A percentile compares a stretch with the other conserved stretches of the same genome.
These are phyloP conservation scores for Davidsoniella australis DNA, from an alignment of 2,329 filamentous ascomycete species.

Conservation along the genomic window DNA sequence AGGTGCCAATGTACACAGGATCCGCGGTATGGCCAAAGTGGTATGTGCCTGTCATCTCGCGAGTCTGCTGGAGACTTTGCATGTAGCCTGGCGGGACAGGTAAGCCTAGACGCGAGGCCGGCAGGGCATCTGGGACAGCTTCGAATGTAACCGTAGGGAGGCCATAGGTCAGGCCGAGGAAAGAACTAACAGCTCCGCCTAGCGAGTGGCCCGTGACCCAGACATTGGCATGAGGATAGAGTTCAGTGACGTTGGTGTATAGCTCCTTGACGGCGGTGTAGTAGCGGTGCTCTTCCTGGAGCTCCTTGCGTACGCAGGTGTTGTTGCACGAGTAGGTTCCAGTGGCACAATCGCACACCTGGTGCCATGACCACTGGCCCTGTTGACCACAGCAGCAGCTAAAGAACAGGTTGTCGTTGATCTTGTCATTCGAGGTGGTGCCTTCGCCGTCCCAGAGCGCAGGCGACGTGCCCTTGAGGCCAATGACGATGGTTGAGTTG, in stretches of 20 bases:
- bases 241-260: conserved; percentile 76
- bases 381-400: conserved; percentile 95
- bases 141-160: conserved; percentile 85
- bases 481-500: conserved; percentile 79
- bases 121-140: conserved; percentile 77
- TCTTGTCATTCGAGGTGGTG: conserved; percentile 91
- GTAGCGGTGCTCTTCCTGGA: conserved; percentile 74
- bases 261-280: conserved; percentile 79
- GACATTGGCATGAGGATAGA: conserved; percentile 70
- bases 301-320: conserved; percentile 62
- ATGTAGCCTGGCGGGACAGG: conserved; percentile 68
- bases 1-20: conserved; percentile 84
- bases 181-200: conserved; percentile 73
- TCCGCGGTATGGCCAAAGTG: conserved; percentile 95
- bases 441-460: conserved; percentile 94
- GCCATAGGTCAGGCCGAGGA: conserved; percentile 82
- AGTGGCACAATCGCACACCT: conserved; percentile 85
- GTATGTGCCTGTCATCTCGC: conserved; percentile 58
- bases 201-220: conserved; percentile 90
- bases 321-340: conserved; percentile 81
- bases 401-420: conserved; percentile 96
- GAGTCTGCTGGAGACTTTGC: conserved; percentile 50
- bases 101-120: conserved; percentile 68
- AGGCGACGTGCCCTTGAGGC: conserved; percentile 76
- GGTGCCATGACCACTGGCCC: conserved; percentile 73